Evolutionary conservation across 169 alveolate genomes (phyloP).

Genomic region (Plasmodium gallinaceum): DNA sequence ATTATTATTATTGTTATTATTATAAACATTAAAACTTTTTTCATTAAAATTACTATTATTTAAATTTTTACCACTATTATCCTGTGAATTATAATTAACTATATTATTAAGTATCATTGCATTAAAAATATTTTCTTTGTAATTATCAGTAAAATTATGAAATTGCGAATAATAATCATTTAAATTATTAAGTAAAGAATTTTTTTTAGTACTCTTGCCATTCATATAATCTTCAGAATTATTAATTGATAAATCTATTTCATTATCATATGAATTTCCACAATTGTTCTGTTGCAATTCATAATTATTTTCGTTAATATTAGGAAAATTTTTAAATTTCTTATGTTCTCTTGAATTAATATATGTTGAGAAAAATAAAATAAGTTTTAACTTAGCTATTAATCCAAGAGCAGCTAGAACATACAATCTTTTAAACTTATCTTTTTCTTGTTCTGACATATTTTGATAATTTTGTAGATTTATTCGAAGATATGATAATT

Average conservation of each 20-base stretch:
- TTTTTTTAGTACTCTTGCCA: slow-evolving; percentile 3
- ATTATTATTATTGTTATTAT: slow-evolving; percentile 1
- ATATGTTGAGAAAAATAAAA: slow-evolving; percentile 73
- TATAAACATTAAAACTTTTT: neutral
- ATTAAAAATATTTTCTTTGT: slow-evolving; percentile 49
- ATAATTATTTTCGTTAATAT: slow-evolving; percentile 29
- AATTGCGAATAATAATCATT: slow-evolving; percentile 36
- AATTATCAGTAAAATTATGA: slow-evolving; percentile 24
- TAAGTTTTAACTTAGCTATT: slow-evolving; percentile 72
- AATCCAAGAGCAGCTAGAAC: slow-evolving; percentile 71
- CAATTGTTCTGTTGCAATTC: neutral
- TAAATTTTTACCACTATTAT: slow-evolving; percentile 9
- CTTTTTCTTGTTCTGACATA: slow-evolving; percentile 74
- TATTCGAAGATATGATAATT: slow-evolving; percentile 77
- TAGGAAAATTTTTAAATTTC: slow-evolving; percentile 34
- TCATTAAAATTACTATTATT: slow-evolving; percentile 23
- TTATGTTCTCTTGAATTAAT: slow-evolving; percentile 39
- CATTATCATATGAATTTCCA: slow-evolving; percentile 30
- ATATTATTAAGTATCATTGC: slow-evolving; percentile 31
- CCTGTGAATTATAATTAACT: slow-evolving; percentile 18
- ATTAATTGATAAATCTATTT: slow-evolving; percentile 5
- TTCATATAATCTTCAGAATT: slow-evolving; percentile 18
- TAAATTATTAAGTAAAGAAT: slow-evolving; percentile 6
- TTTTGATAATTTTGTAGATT: slow-evolving; percentile 74
- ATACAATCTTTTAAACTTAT: slow-evolving; percentile 75